These are phyloP conservation scores for Myriosclerotinia duriaeana DNA, from an alignment of 2,329 filamentous ascomycete species.

Conservation along the genomic window DNA sequence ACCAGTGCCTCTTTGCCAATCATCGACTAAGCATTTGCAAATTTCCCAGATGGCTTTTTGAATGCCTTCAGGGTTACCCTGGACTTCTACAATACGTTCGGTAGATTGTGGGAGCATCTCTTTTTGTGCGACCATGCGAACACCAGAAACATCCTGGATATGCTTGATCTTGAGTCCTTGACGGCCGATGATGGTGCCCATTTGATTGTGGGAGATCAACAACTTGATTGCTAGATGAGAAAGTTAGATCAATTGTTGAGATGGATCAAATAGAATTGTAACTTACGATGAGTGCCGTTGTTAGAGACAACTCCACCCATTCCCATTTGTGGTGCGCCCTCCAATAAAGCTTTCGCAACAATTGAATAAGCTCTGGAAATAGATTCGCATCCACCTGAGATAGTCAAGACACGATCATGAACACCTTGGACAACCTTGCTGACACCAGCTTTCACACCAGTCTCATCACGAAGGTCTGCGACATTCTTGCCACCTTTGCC, in stretches of 20 bases:
- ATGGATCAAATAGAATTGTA: neutral
- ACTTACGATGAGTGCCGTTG: slow-evolving; percentile 92
- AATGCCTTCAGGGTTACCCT: slow-evolving; percentile 91
- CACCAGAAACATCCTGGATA: slow-evolving; percentile 93
- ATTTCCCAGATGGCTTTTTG: slow-evolving; percentile 98
- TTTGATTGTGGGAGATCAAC: slow-evolving; percentile 98
- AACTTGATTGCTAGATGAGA: slow-evolving; percentile 77
- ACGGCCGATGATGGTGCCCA: slow-evolving; percentile 98
- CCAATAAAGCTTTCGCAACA: slow-evolving; percentile 85
- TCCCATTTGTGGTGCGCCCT: slow-evolving; percentile 90
- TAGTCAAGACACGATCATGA: slow-evolving; percentile 93
- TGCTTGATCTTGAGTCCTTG: slow-evolving; percentile 99
- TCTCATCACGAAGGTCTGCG: slow-evolving; percentile 93
- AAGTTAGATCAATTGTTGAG: slow-evolving; percentile 16
- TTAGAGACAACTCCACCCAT: slow-evolving; percentile 89
- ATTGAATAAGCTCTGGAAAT: slow-evolving; percentile 91
- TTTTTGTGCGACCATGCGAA: slow-evolving; percentile 99
- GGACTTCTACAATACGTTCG: slow-evolving; percentile 94
- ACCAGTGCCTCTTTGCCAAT: slow-evolving; percentile 94
- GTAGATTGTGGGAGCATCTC: slow-evolving; percentile 99
- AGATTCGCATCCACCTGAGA: slow-evolving; percentile 84
- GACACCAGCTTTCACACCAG: slow-evolving; percentile 94
- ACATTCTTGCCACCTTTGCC: slow-evolving; percentile 99
- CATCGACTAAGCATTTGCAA: slow-evolving; percentile 95
- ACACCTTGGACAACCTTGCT: slow-evolving; percentile 98